Evolutionary conservation across 495 filamentous ascomycete species (phyloP).

Genomic region (Trichoderma gamsii): DNA sequence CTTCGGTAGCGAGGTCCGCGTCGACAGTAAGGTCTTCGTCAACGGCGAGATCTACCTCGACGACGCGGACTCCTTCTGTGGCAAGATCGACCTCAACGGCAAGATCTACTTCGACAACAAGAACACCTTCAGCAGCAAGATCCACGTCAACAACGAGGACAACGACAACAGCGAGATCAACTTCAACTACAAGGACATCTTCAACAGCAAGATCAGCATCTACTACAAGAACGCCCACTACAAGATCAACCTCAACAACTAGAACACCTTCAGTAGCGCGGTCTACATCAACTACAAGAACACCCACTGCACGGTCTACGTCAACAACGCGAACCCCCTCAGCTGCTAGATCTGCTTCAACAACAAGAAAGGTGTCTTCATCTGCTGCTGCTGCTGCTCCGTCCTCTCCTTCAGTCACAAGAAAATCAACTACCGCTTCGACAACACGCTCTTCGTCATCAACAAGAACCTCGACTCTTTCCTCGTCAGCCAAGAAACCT

Average conservation of each 20-base stretch:
- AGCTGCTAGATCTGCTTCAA: neutral
- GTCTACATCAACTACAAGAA: neutral
- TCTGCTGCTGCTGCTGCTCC: neutral
- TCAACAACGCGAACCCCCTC: neutral
- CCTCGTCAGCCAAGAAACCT: neutral
- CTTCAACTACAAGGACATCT: neutral
- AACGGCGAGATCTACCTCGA: neutral
- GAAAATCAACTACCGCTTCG: neutral
- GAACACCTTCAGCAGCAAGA: neutral
- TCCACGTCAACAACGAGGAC: neutral
- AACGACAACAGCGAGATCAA: neutral
- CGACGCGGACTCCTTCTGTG: neutral
- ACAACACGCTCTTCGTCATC: neutral
- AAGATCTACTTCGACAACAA: neutral
- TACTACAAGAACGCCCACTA: neutral
- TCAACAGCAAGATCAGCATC: neutral
- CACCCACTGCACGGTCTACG: neutral
- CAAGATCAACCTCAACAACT: neutral
- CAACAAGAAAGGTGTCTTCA: conserved; percentile 4
- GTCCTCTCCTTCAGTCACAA: neutral
- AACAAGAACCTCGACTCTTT: neutral
- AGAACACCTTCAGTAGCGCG: neutral
- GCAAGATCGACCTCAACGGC: neutral
- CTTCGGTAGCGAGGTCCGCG: neutral
- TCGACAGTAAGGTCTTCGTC: neutral